Evolutionary conservation across 202 grass and related monocot genomes (phyloP), one percentile per base, ranked within the genome.

Genomic region (Zoysia matrella): DNA sequence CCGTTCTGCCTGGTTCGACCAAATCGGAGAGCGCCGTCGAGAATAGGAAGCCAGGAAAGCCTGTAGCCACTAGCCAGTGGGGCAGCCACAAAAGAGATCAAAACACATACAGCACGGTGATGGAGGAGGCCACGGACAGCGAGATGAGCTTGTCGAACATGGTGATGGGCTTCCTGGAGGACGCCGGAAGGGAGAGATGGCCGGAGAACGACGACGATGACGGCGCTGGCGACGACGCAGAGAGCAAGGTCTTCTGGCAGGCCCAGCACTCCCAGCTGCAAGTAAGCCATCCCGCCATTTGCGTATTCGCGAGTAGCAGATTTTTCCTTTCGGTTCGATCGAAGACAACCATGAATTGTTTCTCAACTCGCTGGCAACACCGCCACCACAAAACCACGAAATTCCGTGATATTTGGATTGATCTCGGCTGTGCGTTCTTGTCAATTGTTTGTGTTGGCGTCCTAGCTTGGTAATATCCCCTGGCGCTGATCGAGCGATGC

Each of bases 121-220:
- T 72, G 88, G 82, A 67, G 50, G 86, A 87, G 43, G 52, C 63
- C 1, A 56, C 44, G 71, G 81, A 86, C 8, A 39, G 80, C 3
- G 92, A 94, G 80, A 86, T 74, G 73, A 94, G 92, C 86, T 16
- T 94, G 77, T 91, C 92, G 3, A 89, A 92, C 86, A 82, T 94
- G 89, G 80, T 94, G 46, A 36, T 92, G 69, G 84, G 87, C 54
- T 94, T 94, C 86, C 43, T 89, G 4, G 93, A 93, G 61, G 90
- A 87, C 7, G 76, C 63, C 43, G 92, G 90, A 57, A 69, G 41
- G 65, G 86, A 89, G 77, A 80, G 69, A 48, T 36, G 60, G 83
- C 83, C 83, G 72, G 89, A 80, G 76, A 68, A 69, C 55, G 81
- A 77, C 0, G 77, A 76, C 1, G 89, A 81, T 0, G 80, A 84